Evolutionary conservation across 192 early-diverging fungal species (phyloP).

Genomic region (Piromyces finnis): DNA sequence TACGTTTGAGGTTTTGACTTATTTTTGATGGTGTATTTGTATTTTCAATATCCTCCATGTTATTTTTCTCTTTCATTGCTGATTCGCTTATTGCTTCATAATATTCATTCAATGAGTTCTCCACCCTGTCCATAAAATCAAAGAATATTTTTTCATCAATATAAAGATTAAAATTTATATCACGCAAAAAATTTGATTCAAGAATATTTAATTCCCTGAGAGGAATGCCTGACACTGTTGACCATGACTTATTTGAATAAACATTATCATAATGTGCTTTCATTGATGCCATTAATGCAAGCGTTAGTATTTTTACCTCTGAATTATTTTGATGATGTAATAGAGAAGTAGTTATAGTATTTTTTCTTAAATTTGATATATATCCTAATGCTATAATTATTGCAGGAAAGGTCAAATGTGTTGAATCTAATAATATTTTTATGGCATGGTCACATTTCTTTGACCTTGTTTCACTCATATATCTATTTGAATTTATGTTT

Average conservation of each 20-base stretch:
- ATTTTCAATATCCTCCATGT: background rate
- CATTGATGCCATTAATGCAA: background rate
- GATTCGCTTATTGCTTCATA: background rate
- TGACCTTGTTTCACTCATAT: background rate
- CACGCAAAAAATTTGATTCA: background rate
- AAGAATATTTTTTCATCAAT: background rate
- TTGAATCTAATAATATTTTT: background rate
- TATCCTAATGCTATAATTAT: background rate
- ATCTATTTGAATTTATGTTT: background rate
- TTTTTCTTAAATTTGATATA: background rate
- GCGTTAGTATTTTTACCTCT: background rate
- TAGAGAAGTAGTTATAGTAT: background rate
- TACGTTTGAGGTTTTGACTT: background rate
- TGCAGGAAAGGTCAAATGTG: background rate
- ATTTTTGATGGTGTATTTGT: background rate
- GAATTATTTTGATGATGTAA: background rate
- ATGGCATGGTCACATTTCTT: background rate
- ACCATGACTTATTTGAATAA: constrained; percentile 83
- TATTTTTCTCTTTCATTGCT: background rate
- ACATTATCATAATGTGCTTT: constrained; percentile 47
- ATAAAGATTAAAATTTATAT: background rate
- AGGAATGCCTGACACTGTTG: constrained; percentile 62
- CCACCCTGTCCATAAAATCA: background rate
- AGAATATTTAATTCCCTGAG: constrained; percentile 53
- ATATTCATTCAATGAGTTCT: background rate